Evolutionary conservation across 352 stramenopile genomes (phyloP).

Genomic region (Porosira glacialis): DNA sequence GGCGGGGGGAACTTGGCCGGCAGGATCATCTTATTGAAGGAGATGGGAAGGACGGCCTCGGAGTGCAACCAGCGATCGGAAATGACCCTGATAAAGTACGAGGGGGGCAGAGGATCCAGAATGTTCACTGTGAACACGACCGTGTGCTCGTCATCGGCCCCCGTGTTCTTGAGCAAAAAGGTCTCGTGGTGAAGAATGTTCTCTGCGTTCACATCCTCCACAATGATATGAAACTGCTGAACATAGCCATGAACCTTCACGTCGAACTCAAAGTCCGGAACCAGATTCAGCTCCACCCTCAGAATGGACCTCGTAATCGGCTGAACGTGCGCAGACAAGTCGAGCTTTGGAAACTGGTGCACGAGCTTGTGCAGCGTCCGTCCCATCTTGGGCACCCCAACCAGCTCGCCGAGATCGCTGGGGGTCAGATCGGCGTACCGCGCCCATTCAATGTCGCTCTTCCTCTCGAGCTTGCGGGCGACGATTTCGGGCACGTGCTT

Average conservation of each 20-base stretch:
- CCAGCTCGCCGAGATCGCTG: conserved; percentile 94
- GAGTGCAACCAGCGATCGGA: conserved; percentile 98
- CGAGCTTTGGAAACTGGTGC: conserved; percentile 96
- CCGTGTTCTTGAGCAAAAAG: conserved; percentile 88
- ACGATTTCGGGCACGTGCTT: conserved; percentile 92
- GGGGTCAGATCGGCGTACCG: conserved; percentile 96
- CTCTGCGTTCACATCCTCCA: conserved; percentile 97
- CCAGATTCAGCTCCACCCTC: conserved; percentile 90
- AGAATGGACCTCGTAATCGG: conserved; percentile 97
- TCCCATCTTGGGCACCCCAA: conserved; percentile 97
- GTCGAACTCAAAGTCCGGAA: conserved; percentile 97
- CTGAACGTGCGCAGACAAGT: conserved; percentile 94
- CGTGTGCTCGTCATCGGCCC: conserved; percentile 79
- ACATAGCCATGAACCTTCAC: conserved; percentile 92
- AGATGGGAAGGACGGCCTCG: conserved; percentile 92
- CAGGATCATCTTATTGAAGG: conserved; percentile 97
- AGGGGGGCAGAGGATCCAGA: conserved; percentile 94
- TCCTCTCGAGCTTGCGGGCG: conserved; percentile 95
- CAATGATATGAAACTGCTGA: conserved; percentile 96
- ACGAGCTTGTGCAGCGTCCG: conserved; percentile 97
- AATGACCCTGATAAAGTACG: conserved; percentile 97
- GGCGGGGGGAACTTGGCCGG: conserved; percentile 96
- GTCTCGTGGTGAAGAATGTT: conserved; percentile 98
- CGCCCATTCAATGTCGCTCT: conserved; percentile 96
- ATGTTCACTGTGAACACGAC: conserved; percentile 97